Conservation (phyloP, 805 yeast species). For the Wickerhamiella shivajii region DNA sequence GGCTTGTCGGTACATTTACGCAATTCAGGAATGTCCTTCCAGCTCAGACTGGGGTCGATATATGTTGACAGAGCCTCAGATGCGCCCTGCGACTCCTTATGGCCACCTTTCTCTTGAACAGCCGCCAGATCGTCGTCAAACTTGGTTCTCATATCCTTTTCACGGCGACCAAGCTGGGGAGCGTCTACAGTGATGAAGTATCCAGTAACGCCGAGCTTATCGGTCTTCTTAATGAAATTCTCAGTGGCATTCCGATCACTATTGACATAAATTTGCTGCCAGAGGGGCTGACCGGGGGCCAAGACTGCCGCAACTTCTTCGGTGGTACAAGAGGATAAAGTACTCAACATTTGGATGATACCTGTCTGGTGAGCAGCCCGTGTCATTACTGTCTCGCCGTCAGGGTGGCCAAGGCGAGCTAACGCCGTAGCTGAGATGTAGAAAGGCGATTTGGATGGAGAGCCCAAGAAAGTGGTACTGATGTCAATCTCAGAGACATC, state of each 20-base stretch:
- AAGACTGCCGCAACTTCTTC: slow-evolving; percentile 73
- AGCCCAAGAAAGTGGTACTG: slow-evolving; percentile 63
- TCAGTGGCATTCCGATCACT: slow-evolving; percentile 53
- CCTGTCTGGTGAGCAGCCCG: slow-evolving; percentile 62
- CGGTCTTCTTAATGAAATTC: slow-evolving; percentile 54
- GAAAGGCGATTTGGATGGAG: slow-evolving; percentile 57
- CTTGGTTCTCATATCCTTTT: slow-evolving; percentile 67
- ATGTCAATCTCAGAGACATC: slow-evolving; percentile 65
- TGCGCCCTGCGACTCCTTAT: slow-evolving; percentile 52
- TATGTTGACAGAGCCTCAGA: slow-evolving; percentile 73
- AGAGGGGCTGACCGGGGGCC: slow-evolving; percentile 53
- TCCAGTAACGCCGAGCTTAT: slow-evolving; percentile 60
- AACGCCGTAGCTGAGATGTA: slow-evolving; percentile 86
- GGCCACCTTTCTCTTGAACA: slow-evolving; percentile 30
- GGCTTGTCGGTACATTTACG: slow-evolving; percentile 14
- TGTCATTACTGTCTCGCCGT: slow-evolving; percentile 80
- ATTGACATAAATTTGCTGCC: slow-evolving; percentile 82
- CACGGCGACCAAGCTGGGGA: slow-evolving; percentile 81
- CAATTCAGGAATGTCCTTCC: slow-evolving; percentile 17
- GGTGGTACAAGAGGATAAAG: slow-evolving; percentile 74
- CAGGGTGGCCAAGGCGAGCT: slow-evolving; percentile 84
- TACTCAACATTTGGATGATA: slow-evolving; percentile 81
- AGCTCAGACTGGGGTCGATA: slow-evolving; percentile 47
- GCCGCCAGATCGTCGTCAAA: slow-evolving; percentile 38
- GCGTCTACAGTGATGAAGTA: slow-evolving; percentile 76